A percentile compares a stretch with the other conserved stretches of the same genome.
Conservation (phyloP, 2,329 filamentous ascomycete species). For the Alternaria atra region DNA sequence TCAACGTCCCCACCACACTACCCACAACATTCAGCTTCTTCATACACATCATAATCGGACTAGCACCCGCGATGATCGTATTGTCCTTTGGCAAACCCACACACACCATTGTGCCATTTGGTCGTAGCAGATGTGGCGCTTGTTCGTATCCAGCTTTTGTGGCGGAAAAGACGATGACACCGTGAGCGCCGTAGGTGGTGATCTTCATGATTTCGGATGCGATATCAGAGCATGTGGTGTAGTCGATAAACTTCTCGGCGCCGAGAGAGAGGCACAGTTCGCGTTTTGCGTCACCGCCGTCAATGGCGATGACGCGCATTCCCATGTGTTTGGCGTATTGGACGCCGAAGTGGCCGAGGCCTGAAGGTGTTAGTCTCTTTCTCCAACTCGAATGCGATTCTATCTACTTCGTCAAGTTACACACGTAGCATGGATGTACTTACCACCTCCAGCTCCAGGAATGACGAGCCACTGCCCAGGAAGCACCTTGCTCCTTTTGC, state of each 20-base stretch:
- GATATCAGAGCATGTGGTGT: constrained; percentile 70
- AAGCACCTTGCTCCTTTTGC: constrained; percentile 46
- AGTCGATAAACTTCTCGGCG: constrained; percentile 66
- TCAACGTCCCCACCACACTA: constrained; percentile 54
- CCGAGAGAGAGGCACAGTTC: constrained; percentile 60
- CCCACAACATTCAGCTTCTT: constrained; percentile 56
- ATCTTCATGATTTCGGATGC: constrained; percentile 55
- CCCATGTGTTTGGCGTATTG: constrained; percentile 63
- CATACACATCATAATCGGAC: constrained; percentile 51
- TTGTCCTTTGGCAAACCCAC: constrained; percentile 39
- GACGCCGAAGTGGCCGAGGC: constrained; percentile 38
- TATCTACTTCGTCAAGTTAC: not conserved
- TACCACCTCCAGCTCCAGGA: constrained; percentile 50
- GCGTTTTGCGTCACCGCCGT: constrained; percentile 60
- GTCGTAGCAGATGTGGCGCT: constrained; percentile 37
- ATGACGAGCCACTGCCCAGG: constrained; percentile 54
- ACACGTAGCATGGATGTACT: not conserved
- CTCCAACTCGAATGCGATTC: not conserved
- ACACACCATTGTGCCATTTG: constrained; percentile 41
- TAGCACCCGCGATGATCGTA: constrained; percentile 30
- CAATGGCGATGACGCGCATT: constrained; percentile 64
- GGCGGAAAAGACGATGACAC: constrained; percentile 79
- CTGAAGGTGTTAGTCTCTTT: constrained; percentile 10
- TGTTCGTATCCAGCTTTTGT: constrained; percentile 49
- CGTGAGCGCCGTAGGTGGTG: constrained; percentile 74